Percentiles rank a stretch among this genome's conserved stretches.
Conservation (phyloP, 23 red algal genomes). For the Gracilaria gracilis region DNA sequence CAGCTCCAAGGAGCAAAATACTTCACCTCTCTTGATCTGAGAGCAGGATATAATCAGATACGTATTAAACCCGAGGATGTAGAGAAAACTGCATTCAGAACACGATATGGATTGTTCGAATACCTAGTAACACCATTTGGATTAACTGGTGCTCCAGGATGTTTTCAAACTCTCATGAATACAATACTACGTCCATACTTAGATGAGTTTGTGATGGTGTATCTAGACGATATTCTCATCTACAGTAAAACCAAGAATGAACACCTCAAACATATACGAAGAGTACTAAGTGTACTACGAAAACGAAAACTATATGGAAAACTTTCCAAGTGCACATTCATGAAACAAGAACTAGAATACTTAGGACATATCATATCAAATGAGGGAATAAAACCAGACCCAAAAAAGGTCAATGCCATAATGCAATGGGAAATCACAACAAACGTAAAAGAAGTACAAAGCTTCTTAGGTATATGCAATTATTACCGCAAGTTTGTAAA, state of each 20-base stretch:
- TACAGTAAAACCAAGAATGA: constrained; percentile 58
- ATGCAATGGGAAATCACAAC: constrained; percentile 3
- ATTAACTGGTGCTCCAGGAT: constrained; percentile 27
- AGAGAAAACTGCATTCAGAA: constrained; percentile 48
- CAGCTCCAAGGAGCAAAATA: constrained; percentile 41
- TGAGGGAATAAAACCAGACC: constrained; percentile 16
- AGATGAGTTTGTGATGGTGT: constrained; percentile 47
- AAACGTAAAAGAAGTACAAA: constrained; percentile 35
- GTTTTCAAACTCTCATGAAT: constrained; percentile 49
- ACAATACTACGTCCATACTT: constrained; percentile 17
- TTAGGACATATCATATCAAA: constrained; percentile 50
- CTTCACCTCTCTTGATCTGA: constrained; percentile 47
- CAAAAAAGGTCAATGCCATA: constrained; percentile 49
- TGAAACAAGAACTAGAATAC: constrained; percentile 25
- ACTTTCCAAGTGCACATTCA: constrained; percentile 25
- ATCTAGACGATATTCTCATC: constrained; percentile 60
- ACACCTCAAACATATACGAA: constrained; percentile 28
- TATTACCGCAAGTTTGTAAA: constrained; percentile 53
- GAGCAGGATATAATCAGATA: constrained; percentile 54
- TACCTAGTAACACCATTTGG: constrained; percentile 60
- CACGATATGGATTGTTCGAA: constrained; percentile 57
- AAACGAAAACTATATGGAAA: constrained; percentile 22
- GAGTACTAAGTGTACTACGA: constrained; percentile 31
- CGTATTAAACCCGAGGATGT: constrained; percentile 14
- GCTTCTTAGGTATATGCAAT: constrained; percentile 41